Evolutionary conservation across 768 basidiomycete species (phyloP), one percentile per base, ranked within the genome.

Genomic region (Lentinula aciculospora): DNA sequence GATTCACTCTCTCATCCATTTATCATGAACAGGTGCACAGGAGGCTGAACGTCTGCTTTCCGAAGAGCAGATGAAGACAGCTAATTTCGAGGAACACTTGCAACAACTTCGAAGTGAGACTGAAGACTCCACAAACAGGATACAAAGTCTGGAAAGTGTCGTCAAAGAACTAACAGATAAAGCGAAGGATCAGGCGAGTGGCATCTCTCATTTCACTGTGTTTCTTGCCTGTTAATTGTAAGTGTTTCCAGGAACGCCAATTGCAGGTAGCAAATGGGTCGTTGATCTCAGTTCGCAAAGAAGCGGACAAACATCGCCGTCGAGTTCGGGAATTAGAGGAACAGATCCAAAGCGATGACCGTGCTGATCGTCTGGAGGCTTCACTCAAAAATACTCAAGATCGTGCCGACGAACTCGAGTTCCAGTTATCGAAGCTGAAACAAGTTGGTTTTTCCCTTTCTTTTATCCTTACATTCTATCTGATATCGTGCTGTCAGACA

Each of bases 341-440:
- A 60, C 88, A 90, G 62, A 85, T 94, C 21, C 84, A 92, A 68
- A 85, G 81, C 59, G 91, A 94, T 66, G 89, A 93, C 69, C 85
- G 88, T 40, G 84, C 85, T 15, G 91, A 92, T 61, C 78, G 79
- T 42, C 71, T 92, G 25, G 90, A 92, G 66, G 72, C 73, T 45
- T 86, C 86, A 7, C 72, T 94, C 47, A 86, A 85, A 66, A 85
- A 91, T 64, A 86, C 86, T 25, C 89, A 91, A 64, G 84, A 93
- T 64, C 86, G 86, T 56, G 87, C 87, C 4, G 90, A 89, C 59
- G 89, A 92, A 65, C 78, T 93, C 8, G 91, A 92, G 64, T 88
- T 91, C 64, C 89, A 89, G 65, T 73, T 94, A 19, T 84, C 86
- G 12, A 90, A 88, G 66, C 72, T 88, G 39, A 89, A 85, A 65